Conservation (phyloP, 2,329 filamentous ascomycete species). For the Fusarium sp. region DNA sequence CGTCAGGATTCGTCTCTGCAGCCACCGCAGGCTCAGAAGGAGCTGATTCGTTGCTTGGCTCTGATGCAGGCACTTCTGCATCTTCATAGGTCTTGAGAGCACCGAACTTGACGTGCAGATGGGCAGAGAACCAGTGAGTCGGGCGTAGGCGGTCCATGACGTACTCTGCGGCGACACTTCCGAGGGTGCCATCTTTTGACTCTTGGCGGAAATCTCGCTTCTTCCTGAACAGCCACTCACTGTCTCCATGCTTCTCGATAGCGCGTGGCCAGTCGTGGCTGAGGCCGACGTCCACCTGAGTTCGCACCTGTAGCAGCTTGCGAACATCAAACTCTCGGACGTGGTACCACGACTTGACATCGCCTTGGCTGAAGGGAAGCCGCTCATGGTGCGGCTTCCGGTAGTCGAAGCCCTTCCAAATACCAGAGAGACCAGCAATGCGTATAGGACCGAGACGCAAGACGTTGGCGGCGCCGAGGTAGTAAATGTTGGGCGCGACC, state of each 20-base stretch:
- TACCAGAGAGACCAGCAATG: conserved; percentile 91
- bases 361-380: conserved; percentile 82
- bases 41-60: conserved; percentile 17
- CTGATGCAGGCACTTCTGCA: conserved; percentile 44
- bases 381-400: conserved; percentile 85
- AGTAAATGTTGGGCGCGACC: conserved; percentile 98
- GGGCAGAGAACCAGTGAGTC: conserved; percentile 91
- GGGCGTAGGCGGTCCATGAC: conserved; percentile 87
- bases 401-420: conserved; percentile 95
- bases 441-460: conserved; percentile 85
- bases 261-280: conserved; percentile 96
- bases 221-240: conserved; percentile 73
- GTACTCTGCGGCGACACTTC: conserved; percentile 82
- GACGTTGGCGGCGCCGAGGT: conserved; percentile 92
- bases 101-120: conserved; percentile 89
- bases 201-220: conserved; percentile 84
- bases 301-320: conserved; percentile 86
- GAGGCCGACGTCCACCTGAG: conserved; percentile 89
- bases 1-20: conserved; percentile 68
- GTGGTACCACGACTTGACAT: conserved; percentile 88
- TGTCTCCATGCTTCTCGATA: conserved; percentile 83
- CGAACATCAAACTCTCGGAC: conserved; percentile 90
- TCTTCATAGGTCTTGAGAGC: conserved; percentile 73
- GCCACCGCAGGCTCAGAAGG: conserved; percentile 6
- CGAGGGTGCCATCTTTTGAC: conserved; percentile 79